Evolutionary conservation across 805 yeast species (phyloP).

Genomic region (Saccharomycopsis schoenii): DNA sequence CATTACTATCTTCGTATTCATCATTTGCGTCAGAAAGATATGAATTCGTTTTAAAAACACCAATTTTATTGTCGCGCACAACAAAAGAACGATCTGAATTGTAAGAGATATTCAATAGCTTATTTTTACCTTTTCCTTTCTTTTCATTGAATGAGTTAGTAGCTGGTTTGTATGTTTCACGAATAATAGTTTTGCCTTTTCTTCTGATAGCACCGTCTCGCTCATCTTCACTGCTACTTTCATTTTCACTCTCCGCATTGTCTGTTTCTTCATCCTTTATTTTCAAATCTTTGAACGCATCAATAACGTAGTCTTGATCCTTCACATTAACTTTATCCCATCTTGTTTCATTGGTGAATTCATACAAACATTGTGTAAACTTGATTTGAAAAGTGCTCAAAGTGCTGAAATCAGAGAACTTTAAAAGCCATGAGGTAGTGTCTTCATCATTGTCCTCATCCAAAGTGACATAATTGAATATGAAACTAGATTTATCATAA

Average conservation of each 20-base stretch:
- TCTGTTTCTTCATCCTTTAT: conserved; percentile 29
- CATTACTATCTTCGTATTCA: conserved; percentile 31
- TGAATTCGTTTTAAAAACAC: conserved; percentile 59
- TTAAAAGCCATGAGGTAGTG: conserved; percentile 54
- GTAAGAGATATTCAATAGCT: conserved; percentile 60
- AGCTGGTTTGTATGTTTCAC: conserved; percentile 16
- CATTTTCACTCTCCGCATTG: conserved; percentile 23
- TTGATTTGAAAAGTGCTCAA: conserved; percentile 43
- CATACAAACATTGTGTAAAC: conserved; percentile 51
- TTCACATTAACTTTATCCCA: conserved; percentile 35
- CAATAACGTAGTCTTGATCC: conserved; percentile 49
- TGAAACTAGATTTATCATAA: conserved; percentile 42
- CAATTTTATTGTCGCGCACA: conserved; percentile 67
- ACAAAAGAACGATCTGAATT: conserved; percentile 68
- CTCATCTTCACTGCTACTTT: conserved; percentile 22
- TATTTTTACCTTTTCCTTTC: conserved; percentile 37
- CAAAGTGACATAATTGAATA: conserved; percentile 47
- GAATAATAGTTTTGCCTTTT: conserved; percentile 23
- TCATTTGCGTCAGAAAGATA: conserved; percentile 24
- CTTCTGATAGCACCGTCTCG: conserved; percentile 28
- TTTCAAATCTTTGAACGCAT: conserved; percentile 37
- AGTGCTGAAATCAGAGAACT: conserved; percentile 33
- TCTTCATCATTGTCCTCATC: conserved; percentile 23
- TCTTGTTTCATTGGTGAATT: conserved; percentile 38
- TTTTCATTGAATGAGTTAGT: conserved; percentile 21